A percentile compares a stretch with the other conserved stretches of the same genome.
These are phyloP conservation scores for Aspergillus arachidicola DNA, from an alignment of 2,329 filamentous ascomycete species.

Conservation along the genomic window DNA sequence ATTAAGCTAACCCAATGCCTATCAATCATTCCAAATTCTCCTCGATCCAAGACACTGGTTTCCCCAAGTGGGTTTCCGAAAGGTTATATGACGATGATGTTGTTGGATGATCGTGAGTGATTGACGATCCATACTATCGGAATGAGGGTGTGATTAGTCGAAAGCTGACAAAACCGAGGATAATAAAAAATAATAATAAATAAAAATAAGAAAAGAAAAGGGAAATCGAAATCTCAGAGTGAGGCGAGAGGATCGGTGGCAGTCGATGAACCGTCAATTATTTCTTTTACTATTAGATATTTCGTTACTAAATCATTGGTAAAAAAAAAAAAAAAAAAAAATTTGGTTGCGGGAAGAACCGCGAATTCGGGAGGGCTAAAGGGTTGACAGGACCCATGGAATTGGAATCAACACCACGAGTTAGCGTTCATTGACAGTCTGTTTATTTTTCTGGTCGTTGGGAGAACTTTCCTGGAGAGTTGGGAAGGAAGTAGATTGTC, in stretches of 20 bases:
- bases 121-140: conserved; percentile 6
- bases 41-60: not conserved
- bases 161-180: not conserved
- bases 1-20: not conserved
- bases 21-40: conserved; percentile 2
- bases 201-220: not conserved
- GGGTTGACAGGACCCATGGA: conserved; percentile 4
- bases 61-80: conserved; percentile 6
- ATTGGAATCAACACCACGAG: not conserved
- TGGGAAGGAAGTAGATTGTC: not conserved
- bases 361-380: conserved; percentile 2
- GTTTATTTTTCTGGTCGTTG: not conserved
- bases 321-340: not conserved
- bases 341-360: conserved; percentile 6
- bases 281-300: not conserved
- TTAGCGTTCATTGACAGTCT: not conserved
- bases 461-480: not conserved
- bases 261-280: not conserved
- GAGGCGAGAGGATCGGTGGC: conserved; percentile 2
- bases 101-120: conserved; percentile 1
- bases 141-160: not conserved
- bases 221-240: not conserved
- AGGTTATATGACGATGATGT: not conserved
- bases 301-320: not conserved
- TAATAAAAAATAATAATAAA: not conserved